These are phyloP conservation scores for Rubroshorea leprosula DNA, from an alignment of 345 rosid genomes.

Conservation along the genomic window DNA sequence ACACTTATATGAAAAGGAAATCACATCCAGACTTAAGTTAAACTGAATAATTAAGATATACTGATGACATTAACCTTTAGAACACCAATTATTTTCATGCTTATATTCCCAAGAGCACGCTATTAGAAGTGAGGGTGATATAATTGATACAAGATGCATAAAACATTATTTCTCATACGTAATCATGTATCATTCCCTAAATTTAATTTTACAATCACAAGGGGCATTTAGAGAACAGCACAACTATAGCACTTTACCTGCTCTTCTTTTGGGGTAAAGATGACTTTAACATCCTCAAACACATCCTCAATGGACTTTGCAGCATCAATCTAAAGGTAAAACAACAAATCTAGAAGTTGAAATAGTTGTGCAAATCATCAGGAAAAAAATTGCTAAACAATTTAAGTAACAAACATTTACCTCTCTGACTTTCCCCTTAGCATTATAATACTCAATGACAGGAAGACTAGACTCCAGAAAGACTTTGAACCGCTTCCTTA, in stretches of 20 bases:
- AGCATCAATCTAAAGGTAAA: conserved; percentile 51
- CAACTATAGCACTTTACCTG: conserved; percentile 28
- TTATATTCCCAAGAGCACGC: no score
- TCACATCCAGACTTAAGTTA: no score
- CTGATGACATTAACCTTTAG: no score
- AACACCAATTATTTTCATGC: no score
- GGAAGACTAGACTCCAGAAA: conserved; percentile 58
- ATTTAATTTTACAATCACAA: neutral
- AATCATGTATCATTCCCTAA: neutral
- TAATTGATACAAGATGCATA: no score
- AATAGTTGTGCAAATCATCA: neutral
- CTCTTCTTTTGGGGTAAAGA: conserved; percentile 42
- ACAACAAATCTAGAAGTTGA: conserved; percentile 7
- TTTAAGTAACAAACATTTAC: conserved; percentile 21
- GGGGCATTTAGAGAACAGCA: conserved; percentile 5
- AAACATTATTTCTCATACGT: no score
- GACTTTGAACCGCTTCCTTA: conserved; percentile 61
- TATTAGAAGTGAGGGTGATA: neutral
- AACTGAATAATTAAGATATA: no score
- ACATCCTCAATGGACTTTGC: conserved; percentile 57
- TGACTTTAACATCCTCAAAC: conserved; percentile 46
- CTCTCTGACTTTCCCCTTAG: conserved; percentile 58
- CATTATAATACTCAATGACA: conserved; percentile 38
- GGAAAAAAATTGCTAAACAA: neutral
- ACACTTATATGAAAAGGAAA: no score